Evolutionary conservation across 2,329 filamentous ascomycete genomes (phyloP).

Genomic region (Pseudocercospora pini-densiflorae): DNA sequence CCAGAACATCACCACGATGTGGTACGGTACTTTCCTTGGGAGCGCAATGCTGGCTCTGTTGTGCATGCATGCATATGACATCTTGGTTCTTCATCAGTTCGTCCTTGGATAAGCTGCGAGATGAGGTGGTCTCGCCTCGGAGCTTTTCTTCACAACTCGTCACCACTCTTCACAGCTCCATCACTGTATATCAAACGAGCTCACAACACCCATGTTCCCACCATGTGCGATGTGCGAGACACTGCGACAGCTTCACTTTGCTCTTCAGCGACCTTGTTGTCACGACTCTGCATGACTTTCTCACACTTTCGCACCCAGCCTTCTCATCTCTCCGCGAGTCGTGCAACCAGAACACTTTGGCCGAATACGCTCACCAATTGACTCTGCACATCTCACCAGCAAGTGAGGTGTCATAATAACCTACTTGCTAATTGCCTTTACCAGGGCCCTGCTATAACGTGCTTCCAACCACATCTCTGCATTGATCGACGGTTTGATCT

Average conservation of each 20-base stretch:
- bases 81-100: not conserved
- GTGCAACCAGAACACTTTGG: not conserved
- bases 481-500: not conserved
- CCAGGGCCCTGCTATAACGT: not conserved
- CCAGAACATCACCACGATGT: not conserved
- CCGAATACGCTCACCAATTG: not conserved
- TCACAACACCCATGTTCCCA: not conserved
- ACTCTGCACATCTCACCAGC: not conserved
- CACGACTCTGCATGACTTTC: not conserved
- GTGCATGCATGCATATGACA: not conserved
- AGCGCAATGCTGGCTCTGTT: not conserved
- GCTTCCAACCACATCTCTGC: conserved; percentile 4
- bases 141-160: not conserved
- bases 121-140: not conserved
- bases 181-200: not conserved
- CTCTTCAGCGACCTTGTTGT: not conserved
- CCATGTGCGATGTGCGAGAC: not conserved
- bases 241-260: not conserved
- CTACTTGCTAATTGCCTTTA: not conserved
- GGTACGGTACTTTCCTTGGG: not conserved
- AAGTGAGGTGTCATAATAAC: not conserved
- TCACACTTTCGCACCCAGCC: not conserved
- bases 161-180: not conserved
- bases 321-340: not conserved
- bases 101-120: not conserved